Evolutionary conservation across 75 land plant species (phyloP).

Genomic region (Selaginella moellendorffii): DNA sequence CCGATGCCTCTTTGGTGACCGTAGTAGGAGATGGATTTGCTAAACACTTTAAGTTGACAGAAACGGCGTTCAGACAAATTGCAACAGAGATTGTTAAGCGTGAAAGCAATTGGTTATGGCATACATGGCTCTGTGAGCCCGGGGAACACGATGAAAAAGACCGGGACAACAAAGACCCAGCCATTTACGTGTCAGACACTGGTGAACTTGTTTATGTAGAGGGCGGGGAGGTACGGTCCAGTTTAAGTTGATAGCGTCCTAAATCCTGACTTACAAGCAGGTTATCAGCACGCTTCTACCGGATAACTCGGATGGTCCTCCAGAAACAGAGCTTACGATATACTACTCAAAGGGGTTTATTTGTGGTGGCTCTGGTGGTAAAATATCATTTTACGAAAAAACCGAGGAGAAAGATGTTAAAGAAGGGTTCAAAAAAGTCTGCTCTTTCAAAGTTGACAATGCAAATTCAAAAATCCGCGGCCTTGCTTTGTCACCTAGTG

Average conservation of each 20-base stretch:
- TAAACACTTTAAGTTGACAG: constrained; percentile 14
- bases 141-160: constrained; percentile 5
- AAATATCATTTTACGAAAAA: constrained; percentile 17
- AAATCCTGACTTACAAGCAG: constrained; percentile 3
- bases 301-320: constrained; percentile 8
- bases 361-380: constrained; percentile 20
- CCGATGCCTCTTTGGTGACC: constrained; percentile 18
- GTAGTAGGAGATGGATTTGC: constrained; percentile 24
- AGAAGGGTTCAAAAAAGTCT: constrained; percentile 19
- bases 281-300: constrained; percentile 10
- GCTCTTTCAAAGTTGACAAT: constrained; percentile 16
- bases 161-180: constrained; percentile 8
- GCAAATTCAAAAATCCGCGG: constrained; percentile 12
- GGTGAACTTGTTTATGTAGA: constrained; percentile 3
- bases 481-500: constrained; percentile 16
- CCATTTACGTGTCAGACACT: background rate
- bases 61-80: constrained; percentile 18
- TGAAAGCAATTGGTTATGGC: constrained; percentile 18
- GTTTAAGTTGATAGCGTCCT: background rate
- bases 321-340: constrained; percentile 8
- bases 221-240: constrained; percentile 1
- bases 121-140: constrained; percentile 16
- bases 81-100: constrained; percentile 13
- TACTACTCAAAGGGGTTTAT: constrained; percentile 29
- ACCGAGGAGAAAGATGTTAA: constrained; percentile 20